Conservation (phyloP, 495 filamentous ascomycete genomes). For the Neurospora sp. region DNA sequence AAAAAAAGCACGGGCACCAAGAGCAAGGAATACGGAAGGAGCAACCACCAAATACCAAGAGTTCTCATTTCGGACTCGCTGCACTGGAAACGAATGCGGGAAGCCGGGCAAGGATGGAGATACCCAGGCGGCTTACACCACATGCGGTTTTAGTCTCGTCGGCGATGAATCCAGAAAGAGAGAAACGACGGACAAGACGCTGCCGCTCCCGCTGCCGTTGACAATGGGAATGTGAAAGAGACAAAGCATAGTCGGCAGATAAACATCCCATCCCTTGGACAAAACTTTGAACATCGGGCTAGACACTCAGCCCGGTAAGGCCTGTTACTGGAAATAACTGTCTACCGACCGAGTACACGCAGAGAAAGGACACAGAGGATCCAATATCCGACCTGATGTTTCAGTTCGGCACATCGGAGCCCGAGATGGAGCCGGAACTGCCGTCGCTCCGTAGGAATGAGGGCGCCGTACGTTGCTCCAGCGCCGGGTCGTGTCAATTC, state of each 20-base stretch:
- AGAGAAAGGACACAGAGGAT: neutral
- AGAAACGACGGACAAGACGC: neutral
- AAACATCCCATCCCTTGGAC: neutral
- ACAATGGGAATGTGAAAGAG: no score
- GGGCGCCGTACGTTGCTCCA: neutral
- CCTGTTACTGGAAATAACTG: neutral
- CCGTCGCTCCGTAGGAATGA: neutral
- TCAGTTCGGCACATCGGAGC: neutral
- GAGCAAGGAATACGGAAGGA: neutral
- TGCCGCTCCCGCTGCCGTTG: neutral
- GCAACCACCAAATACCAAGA: neutral
- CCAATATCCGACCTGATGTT: neutral
- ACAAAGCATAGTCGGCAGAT: neutral
- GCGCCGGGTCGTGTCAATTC: neutral
- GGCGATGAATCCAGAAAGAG: neutral
- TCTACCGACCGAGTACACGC: neutral
- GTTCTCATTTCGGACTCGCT: neutral
- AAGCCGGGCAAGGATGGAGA: neutral
- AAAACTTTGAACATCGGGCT: neutral
- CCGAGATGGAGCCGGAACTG: neutral
- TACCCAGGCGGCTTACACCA: neutral
- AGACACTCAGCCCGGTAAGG: neutral
- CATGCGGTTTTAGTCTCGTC: neutral
- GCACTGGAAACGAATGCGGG: no score
- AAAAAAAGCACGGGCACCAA: neutral